Evolutionary conservation across 1,284 basidiomycete species (phyloP).

Genomic region (Rhodotorula sp.): DNA sequence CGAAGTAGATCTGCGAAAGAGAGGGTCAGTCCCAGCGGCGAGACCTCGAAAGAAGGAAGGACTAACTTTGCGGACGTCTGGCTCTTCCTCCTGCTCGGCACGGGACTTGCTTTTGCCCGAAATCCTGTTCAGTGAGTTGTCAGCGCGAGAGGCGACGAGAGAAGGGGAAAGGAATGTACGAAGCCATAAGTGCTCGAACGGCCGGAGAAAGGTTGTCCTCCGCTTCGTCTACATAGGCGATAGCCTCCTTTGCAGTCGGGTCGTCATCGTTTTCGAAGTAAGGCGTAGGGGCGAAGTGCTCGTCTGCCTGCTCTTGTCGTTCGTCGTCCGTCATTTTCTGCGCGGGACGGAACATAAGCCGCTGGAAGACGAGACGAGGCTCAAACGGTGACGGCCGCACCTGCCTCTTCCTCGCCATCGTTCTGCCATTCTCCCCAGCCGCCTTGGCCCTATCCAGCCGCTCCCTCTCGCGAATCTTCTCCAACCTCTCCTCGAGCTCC

Average conservation of each 20-base stretch:
- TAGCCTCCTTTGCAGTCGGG: constrained; percentile 45
- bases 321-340: constrained; percentile 16
- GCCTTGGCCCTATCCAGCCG: constrained; percentile 25
- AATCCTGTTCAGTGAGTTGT: not conserved
- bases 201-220: constrained; percentile 66
- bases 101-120: constrained; percentile 1
- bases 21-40: not conserved
- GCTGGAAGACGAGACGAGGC: not conserved
- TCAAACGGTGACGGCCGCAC: constrained; percentile 51
- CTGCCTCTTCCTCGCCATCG: constrained; percentile 59
- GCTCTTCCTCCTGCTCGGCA: constrained; percentile 43
- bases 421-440: constrained; percentile 57
- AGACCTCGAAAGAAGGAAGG: constrained; percentile 44
- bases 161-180: constrained; percentile 55
- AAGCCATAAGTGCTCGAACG: constrained; percentile 75
- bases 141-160: too few species aligned
- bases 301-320: constrained; percentile 53
- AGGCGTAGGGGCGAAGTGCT: constrained; percentile 64
- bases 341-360: not conserved
- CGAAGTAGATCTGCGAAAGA: constrained; percentile 69
- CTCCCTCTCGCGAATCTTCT: constrained; percentile 27
- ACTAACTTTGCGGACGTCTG: constrained; percentile 51
- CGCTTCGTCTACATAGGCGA: constrained; percentile 51
- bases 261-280: constrained; percentile 45
- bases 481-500: constrained; percentile 47